These are phyloP conservation scores for Claviceps arundinis DNA, from an alignment of 2,329 filamentous ascomycete species.

Conservation along the genomic window DNA sequence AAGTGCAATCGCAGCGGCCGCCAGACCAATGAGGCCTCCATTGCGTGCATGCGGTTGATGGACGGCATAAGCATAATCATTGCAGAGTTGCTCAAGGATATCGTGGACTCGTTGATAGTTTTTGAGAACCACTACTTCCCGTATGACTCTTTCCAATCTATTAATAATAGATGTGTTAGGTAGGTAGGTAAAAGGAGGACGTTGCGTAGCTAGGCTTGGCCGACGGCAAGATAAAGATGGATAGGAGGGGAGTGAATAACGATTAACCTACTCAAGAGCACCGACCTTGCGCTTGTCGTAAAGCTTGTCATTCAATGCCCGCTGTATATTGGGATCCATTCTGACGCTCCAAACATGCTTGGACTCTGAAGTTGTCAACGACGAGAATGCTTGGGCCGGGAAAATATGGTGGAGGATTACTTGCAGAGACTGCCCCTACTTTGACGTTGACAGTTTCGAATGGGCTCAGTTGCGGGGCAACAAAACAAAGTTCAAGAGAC, in stretches of 20 bases:
- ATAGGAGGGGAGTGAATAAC: not conserved
- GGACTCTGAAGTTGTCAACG: not conserved
- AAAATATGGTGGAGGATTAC: not conserved
- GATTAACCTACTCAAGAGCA: conserved; percentile 68
- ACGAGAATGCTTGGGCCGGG: not conserved
- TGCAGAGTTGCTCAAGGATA: conserved; percentile 91
- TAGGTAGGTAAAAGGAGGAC: conserved; percentile 4
- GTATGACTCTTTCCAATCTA: conserved; percentile 82
- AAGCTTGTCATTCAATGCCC: conserved; percentile 90
- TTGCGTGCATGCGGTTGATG: conserved; percentile 95
- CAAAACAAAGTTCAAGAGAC: too few species aligned
- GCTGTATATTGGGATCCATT: conserved; percentile 86
- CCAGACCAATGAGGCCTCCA: conserved; percentile 87
- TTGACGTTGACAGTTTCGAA: not conserved
- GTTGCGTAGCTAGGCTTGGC: not conserved
- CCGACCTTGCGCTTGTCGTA: conserved; percentile 97
- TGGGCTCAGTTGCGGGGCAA: not conserved
- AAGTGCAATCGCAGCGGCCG: conserved; percentile 88
- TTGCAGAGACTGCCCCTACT: not conserved
- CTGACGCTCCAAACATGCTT: conserved; percentile 3
- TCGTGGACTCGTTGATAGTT: conserved; percentile 71
- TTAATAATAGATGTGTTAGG: conserved; percentile 1
- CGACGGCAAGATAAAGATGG: not conserved
- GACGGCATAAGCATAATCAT: conserved; percentile 94
- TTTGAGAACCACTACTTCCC: conserved; percentile 62